A percentile compares a stretch with the other conserved stretches of the same genome.
phyloP scores from a whole-genome alignment of 2,329 filamentous ascomycete genomes.

The Metarhizium rileyi region DNA sequence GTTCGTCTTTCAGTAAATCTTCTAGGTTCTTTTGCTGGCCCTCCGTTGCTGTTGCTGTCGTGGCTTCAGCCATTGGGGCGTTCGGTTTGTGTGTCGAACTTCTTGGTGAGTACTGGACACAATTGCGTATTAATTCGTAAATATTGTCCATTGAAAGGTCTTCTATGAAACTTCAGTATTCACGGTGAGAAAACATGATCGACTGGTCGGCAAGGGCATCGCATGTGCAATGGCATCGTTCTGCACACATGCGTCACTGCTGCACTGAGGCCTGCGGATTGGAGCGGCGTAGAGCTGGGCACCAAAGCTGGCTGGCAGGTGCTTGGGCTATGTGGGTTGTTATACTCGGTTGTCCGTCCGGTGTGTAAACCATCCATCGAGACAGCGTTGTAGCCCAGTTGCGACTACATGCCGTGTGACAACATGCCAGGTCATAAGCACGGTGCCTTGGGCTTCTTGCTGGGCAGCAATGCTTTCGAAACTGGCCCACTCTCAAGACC shows the following conservation, averaged over 20 bases:
- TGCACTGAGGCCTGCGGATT: neutral
- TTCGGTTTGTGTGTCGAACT: neutral
- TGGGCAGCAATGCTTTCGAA: constrained; percentile 7
- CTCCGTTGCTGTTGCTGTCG: neutral
- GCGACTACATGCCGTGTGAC: neutral
- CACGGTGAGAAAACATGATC: neutral
- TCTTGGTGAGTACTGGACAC: neutral
- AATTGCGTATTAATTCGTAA: neutral
- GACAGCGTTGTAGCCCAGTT: neutral
- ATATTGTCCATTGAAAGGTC: neutral
- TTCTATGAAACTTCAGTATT: neutral
- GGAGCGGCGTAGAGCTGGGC: neutral
- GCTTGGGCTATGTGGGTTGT: neutral
- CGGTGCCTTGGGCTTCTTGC: neutral
- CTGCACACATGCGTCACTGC: neutral
- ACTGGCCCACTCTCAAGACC: constrained; percentile 3
- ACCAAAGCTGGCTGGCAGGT: neutral
- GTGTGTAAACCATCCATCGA: neutral
- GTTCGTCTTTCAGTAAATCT: constrained; percentile 20
- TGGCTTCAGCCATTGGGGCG: neutral
- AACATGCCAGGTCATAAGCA: neutral
- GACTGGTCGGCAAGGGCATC: neutral
- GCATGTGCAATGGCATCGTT: neutral
- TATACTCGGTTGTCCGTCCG: neutral
- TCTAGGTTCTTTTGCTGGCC: constrained; percentile 11